A percentile compares a stretch with the other conserved stretches of the same genome.
Evolutionary conservation across 179 eudicot genomes (phyloP).

Genomic region (Camellia oleifera): DNA sequence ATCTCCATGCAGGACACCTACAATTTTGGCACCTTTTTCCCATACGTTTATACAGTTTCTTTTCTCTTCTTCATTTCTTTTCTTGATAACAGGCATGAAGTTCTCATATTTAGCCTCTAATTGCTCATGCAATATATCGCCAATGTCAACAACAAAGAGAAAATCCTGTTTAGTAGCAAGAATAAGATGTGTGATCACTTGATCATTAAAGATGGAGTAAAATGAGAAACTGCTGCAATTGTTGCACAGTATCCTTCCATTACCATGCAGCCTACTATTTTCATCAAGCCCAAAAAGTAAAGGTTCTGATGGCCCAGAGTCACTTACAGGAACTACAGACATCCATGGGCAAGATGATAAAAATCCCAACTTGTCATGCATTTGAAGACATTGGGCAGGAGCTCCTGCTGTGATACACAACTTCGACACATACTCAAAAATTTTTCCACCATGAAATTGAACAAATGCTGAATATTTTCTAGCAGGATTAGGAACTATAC

Average conservation of each 20-base stretch:
- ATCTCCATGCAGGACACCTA: conserved; percentile 94
- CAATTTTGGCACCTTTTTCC: conserved; percentile 88
- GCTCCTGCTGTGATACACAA: conserved; percentile 32
- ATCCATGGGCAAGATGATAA: conserved; percentile 86
- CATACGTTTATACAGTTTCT: conserved; percentile 59
- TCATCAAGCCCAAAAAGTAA: conserved; percentile 84
- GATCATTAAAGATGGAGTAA: conserved; percentile 65
- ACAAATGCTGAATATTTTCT: conserved; percentile 53
- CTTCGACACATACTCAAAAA: conserved; percentile 57
- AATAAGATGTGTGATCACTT: conserved; percentile 66
- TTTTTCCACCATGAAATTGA: conserved; percentile 69
- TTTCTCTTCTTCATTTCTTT: conserved; percentile 59
- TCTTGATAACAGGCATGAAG: conserved; percentile 57
- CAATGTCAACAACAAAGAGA: conserved; percentile 69
- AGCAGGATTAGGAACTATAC: conserved; percentile 52
- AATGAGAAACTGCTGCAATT: conserved; percentile 79
- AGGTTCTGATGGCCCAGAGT: conserved; percentile 38
- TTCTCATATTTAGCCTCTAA: conserved; percentile 63
- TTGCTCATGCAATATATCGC: conserved; percentile 62
- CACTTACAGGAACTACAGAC: conserved; percentile 49
- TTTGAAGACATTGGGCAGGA: conserved; percentile 37
- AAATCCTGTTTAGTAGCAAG: conserved; percentile 91
- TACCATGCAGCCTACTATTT: conserved; percentile 64
- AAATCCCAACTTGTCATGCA: conserved; percentile 40
- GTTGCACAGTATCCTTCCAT: conserved; percentile 70